A percentile compares a stretch with the other conserved stretches of the same genome.
phyloP scores from a whole-genome alignment of 208 protist species.

The Leptomonas pyrrhocoris region DNA sequence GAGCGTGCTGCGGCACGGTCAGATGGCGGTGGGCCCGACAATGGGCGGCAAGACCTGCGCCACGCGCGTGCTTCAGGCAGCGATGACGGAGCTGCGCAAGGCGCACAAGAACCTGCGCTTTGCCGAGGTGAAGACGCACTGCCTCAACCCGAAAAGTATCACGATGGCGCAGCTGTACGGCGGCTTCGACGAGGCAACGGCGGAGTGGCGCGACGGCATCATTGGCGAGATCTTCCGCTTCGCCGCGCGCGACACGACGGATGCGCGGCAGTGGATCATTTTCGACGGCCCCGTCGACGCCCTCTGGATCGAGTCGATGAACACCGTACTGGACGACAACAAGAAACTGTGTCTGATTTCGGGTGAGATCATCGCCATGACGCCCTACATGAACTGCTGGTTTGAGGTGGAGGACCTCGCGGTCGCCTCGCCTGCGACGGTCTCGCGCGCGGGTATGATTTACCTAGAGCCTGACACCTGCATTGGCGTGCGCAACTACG shows the following conservation, averaged over 20 bases:
- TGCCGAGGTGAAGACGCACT: constrained; percentile 85
- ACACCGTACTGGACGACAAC: constrained; percentile 95
- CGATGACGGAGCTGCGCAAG: constrained; percentile 84
- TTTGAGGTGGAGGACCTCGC: constrained; percentile 98
- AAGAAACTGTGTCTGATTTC: constrained; percentile 96
- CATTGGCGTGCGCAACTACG: constrained; percentile 83
- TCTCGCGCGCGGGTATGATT: constrained; percentile 98
- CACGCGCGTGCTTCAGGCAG: constrained; percentile 78
- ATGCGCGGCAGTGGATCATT: constrained; percentile 95
- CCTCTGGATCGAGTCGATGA: constrained; percentile 96
- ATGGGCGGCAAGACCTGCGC: constrained; percentile 96
- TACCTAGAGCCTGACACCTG: constrained; percentile 96
- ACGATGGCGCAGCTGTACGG: constrained; percentile 98
- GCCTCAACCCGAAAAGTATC: constrained; percentile 97
- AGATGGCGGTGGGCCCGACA: constrained; percentile 97
- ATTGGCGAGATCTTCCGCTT: constrained; percentile 93
- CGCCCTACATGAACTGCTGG: constrained; percentile 95
- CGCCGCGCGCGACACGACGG: constrained; percentile 83
- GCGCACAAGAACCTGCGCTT: constrained; percentile 81
- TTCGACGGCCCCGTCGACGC: constrained; percentile 97
- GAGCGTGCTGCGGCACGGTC: constrained; percentile 97
- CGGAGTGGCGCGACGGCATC: constrained; percentile 97
- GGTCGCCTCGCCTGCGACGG: constrained; percentile 97
- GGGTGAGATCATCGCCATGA: constrained; percentile 96
- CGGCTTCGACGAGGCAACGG: constrained; percentile 95